Evolutionary conservation across 768 basidiomycete genomes (phyloP).

Genomic region (Termitomyces sp.): DNA sequence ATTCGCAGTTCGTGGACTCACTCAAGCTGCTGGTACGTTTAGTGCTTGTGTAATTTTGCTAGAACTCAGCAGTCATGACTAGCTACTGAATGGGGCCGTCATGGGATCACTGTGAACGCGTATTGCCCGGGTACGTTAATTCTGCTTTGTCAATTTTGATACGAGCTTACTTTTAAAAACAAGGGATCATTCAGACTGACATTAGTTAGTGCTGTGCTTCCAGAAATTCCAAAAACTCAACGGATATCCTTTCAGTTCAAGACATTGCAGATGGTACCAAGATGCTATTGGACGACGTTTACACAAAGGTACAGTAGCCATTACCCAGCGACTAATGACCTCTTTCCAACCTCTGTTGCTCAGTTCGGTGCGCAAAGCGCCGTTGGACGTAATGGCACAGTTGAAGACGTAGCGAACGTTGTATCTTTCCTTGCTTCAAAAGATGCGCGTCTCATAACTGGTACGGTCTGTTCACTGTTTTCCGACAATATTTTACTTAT

Average conservation of each 20-base stretch:
- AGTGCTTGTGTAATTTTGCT: slow-evolving; percentile 1
- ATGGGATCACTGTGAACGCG: slow-evolving; percentile 29
- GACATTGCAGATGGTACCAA: slow-evolving; percentile 5
- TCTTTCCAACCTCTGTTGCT: neutral
- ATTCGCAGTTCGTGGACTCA: slow-evolving; percentile 26
- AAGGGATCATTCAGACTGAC: slow-evolving; percentile 17
- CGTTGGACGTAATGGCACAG: slow-evolving; percentile 19
- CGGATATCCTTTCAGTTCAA: slow-evolving; percentile 2
- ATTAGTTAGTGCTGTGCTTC: slow-evolving; percentile 10
- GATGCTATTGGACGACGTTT: neutral
- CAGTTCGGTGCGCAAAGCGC: slow-evolving; percentile 8
- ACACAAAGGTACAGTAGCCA: neutral
- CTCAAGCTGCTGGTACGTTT: neutral
- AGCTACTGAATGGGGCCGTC: slow-evolving; percentile 21
- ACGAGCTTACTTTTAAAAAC: neutral
- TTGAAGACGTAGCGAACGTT: slow-evolving; percentile 31
- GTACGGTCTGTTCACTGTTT: slow-evolving; percentile 13
- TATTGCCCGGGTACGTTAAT: slow-evolving; percentile 23
- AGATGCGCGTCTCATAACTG: slow-evolving; percentile 32
- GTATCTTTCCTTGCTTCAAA: slow-evolving; percentile 36
- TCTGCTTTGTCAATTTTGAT: neutral
- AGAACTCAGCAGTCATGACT: neutral
- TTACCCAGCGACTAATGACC: neutral
- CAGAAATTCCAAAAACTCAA: neutral
- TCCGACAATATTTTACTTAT: neutral